Conservation (phyloP, 2,329 filamentous ascomycete species). For the Aphanocladium album region DNA sequence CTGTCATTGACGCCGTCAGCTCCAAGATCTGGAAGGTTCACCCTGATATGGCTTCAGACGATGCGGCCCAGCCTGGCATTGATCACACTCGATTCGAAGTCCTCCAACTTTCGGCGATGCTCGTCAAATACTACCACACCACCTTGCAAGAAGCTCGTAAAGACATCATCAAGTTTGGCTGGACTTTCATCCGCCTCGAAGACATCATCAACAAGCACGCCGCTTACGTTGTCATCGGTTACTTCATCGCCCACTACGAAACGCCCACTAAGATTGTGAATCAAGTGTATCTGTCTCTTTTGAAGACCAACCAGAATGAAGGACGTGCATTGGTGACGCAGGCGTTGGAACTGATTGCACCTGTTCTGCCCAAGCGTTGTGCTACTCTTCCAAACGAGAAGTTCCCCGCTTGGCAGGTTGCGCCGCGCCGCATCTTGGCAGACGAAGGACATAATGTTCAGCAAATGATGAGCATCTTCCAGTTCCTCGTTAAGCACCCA, state of each 20-base stretch:
- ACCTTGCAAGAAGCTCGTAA: constrained; percentile 89
- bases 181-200: constrained; percentile 97
- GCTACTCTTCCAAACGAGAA: constrained; percentile 61
- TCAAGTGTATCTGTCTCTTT: constrained; percentile 86
- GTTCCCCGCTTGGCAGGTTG: constrained; percentile 81
- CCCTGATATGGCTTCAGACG: constrained; percentile 74
- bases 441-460: constrained; percentile 94
- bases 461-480: constrained; percentile 95
- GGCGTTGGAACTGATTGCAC: constrained; percentile 90
- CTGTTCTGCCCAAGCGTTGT: constrained; percentile 82
- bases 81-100: constrained; percentile 96
- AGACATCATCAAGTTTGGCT: constrained; percentile 98
- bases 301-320: constrained; percentile 93
- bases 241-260: constrained; percentile 96
- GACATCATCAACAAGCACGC: constrained; percentile 99
- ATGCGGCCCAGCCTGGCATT: constrained; percentile 76
- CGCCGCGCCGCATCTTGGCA: constrained; percentile 82
- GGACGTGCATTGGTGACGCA: constrained; percentile 89
- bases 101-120: constrained; percentile 86
- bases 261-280: constrained; percentile 93
- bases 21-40: constrained; percentile 92
- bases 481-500: constrained; percentile 89
- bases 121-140: constrained; percentile 90
- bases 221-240: constrained; percentile 92
- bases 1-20: constrained; percentile 84